Percentiles rank a stretch among this genome's conserved stretches.
phyloP scores from a whole-genome alignment of 352 stramenopile species.

The Globisporangium nodosum region DNA sequence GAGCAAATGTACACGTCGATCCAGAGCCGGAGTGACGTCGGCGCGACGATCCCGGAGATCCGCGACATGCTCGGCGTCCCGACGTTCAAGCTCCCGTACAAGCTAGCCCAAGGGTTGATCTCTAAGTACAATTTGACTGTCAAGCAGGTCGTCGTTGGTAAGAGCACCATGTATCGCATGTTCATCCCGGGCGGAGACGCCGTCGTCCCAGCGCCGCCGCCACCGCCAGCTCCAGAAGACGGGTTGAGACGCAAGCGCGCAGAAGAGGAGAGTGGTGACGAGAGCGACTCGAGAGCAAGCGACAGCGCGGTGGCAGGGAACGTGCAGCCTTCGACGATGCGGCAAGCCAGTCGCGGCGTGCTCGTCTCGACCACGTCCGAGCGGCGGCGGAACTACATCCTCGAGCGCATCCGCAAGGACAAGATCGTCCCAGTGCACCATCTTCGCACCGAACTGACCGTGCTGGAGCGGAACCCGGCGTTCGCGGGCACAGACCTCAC shows the following conservation, averaged over 20 bases:
- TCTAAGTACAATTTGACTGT: slow-evolving; percentile 76
- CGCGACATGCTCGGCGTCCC: slow-evolving; percentile 71
- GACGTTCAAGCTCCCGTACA: slow-evolving; percentile 83
- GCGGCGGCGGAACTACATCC: slow-evolving; percentile 43
- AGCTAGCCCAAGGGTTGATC: slow-evolving; percentile 71
- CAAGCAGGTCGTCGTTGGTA: slow-evolving; percentile 69
- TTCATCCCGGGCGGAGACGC: slow-evolving; percentile 32
- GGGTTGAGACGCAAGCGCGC: background rate
- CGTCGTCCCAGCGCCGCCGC: background rate
- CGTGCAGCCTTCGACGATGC: slow-evolving; percentile 53
- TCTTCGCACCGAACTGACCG: slow-evolving; percentile 45
- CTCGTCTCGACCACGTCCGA: slow-evolving; percentile 52
- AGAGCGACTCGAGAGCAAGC: background rate
- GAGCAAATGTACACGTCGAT: slow-evolving; percentile 72
- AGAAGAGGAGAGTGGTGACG: background rate
- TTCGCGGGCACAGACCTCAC: slow-evolving; percentile 22
- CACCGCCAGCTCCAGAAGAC: background rate
- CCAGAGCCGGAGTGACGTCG: slow-evolving; percentile 35
- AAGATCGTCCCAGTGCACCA: slow-evolving; percentile 72
- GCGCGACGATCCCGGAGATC: slow-evolving; percentile 74
- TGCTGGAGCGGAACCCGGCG: slow-evolving; percentile 30
- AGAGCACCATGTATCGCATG: slow-evolving; percentile 84
- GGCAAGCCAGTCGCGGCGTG: slow-evolving; percentile 38
- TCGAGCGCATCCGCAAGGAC: slow-evolving; percentile 46
- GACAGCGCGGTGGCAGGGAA: background rate